Conservation (phyloP, 2,329 filamentous ascomycete genomes). For the Penicillium sp. region DNA sequence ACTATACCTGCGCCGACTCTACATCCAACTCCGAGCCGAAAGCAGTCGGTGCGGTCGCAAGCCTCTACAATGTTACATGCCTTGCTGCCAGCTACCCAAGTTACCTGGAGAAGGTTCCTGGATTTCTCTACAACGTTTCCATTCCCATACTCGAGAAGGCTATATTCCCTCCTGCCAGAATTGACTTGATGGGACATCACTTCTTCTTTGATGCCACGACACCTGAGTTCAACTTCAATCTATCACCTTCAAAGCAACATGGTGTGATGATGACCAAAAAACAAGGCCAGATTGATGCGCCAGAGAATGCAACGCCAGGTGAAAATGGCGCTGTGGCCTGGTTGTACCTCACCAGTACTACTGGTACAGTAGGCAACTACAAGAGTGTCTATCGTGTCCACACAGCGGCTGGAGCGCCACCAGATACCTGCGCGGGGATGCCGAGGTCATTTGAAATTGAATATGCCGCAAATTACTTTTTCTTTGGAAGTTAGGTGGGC, state of each 20-base stretch:
- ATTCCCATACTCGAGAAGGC: conserved; percentile 39
- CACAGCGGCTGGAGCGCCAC: conserved; percentile 74
- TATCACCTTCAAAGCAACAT: conserved; percentile 39
- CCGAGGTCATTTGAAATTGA: conserved; percentile 62
- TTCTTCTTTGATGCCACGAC: conserved; percentile 67
- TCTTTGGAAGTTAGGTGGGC: conserved; percentile 35
- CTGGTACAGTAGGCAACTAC: conserved; percentile 56
- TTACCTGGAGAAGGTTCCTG: conserved; percentile 59
- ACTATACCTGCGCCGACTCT: conserved; percentile 74
- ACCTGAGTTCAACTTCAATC: conserved; percentile 75
- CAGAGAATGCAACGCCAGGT: conserved; percentile 55
- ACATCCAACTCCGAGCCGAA: conserved; percentile 58
- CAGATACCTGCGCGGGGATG: conserved; percentile 64
- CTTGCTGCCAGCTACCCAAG: conserved; percentile 63
- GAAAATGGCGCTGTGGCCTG: conserved; percentile 66
- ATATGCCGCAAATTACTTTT: conserved; percentile 78
- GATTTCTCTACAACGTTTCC: conserved; percentile 62
- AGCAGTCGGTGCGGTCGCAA: conserved; percentile 67
- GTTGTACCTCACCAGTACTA: conserved; percentile 60
- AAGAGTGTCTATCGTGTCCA: conserved; percentile 76
- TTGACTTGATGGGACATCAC: conserved; percentile 68
- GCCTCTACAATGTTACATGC: conserved; percentile 83
- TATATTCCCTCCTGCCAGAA: conserved; percentile 49
- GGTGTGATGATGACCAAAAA: conserved; percentile 61
- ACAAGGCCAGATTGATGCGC: conserved; percentile 56